Conservation (phyloP, 1,284 basidiomycete species). For the Ceratobasidium sp. region DNA sequence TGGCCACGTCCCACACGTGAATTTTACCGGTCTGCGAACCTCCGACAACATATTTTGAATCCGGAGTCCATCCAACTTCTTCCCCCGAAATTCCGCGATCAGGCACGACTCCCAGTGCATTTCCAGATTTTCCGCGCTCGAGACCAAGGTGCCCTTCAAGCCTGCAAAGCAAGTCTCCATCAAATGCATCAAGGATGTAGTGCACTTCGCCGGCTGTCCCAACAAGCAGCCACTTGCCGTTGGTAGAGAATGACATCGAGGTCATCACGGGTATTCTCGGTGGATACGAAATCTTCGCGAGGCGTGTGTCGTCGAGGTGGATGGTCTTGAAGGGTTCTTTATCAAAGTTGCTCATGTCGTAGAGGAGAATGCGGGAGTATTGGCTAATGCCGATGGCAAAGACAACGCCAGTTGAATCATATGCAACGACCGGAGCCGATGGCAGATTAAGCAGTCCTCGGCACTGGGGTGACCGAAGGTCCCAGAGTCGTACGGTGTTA, state of each 20-base stretch:
- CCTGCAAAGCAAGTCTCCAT: constrained; percentile 84
- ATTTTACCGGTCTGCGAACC: constrained; percentile 87
- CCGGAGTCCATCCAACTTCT: constrained; percentile 92
- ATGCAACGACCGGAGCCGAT: constrained; percentile 86
- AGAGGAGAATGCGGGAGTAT: constrained; percentile 87
- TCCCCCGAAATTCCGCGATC: constrained; percentile 85
- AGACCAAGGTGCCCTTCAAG: constrained; percentile 86
- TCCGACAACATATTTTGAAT: constrained; percentile 87
- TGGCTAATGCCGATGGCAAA: constrained; percentile 94
- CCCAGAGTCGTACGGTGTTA: constrained; percentile 97
- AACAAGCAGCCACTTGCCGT: constrained; percentile 90
- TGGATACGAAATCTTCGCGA: constrained; percentile 79
- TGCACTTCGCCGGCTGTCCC: constrained; percentile 94
- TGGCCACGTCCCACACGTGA: constrained; percentile 77
- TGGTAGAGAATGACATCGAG: constrained; percentile 89
- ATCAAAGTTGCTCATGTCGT: constrained; percentile 91
- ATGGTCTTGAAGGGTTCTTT: constrained; percentile 90
- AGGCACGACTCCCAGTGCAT: constrained; percentile 71
- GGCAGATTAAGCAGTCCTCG: constrained; percentile 79
- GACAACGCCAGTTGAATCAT: constrained; percentile 89
- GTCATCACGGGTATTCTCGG: constrained; percentile 93
- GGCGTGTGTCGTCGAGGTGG: constrained; percentile 82
- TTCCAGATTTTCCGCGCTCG: constrained; percentile 71
- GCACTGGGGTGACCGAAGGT: constrained; percentile 84
- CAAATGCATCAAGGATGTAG: constrained; percentile 92